Conservation (phyloP, 2,329 filamentous ascomycete species). For the Huntiella bhutanensis region DNA sequence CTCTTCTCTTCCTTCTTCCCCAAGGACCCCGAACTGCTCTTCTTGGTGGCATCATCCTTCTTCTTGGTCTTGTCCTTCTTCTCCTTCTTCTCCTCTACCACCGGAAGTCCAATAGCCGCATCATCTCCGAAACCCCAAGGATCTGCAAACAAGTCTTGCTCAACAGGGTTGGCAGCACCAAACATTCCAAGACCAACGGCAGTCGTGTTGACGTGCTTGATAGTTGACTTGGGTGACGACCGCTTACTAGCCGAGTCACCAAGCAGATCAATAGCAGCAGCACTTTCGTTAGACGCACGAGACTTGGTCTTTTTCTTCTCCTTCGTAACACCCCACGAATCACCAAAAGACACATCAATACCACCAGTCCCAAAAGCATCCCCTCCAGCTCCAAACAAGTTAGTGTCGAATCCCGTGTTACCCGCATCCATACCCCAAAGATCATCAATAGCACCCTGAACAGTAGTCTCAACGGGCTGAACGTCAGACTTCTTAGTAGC, state of each 20-base stretch:
- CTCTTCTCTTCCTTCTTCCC: neutral
- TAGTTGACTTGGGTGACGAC: neutral
- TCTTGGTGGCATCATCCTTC: constrained; percentile 16
- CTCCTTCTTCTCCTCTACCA: neutral
- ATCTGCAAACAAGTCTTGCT: neutral
- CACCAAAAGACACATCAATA: constrained; percentile 5
- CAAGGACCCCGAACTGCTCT: constrained; percentile 12
- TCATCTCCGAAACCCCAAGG: neutral
- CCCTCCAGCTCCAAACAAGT: neutral
- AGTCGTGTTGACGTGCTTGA: neutral
- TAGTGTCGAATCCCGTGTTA: neutral
- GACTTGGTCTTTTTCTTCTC: constrained; percentile 1
- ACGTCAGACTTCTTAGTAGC: constrained; percentile 4
- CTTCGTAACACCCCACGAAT: constrained; percentile 8
- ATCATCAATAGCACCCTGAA: constrained; percentile 3
- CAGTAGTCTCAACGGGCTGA: neutral
- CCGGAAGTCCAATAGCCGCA: neutral
- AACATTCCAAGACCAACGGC: neutral
- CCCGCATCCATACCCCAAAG: constrained; percentile 3
- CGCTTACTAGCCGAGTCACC: neutral
- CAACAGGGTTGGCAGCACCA: neutral
- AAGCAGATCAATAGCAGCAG: neutral
- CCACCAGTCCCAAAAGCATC: neutral
- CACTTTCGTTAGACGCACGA: neutral
- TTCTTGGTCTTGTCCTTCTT: constrained; percentile 17